Conservation (phyloP, 2,329 filamentous ascomycete species). For the Lecanoromycetidae sp. region DNA sequence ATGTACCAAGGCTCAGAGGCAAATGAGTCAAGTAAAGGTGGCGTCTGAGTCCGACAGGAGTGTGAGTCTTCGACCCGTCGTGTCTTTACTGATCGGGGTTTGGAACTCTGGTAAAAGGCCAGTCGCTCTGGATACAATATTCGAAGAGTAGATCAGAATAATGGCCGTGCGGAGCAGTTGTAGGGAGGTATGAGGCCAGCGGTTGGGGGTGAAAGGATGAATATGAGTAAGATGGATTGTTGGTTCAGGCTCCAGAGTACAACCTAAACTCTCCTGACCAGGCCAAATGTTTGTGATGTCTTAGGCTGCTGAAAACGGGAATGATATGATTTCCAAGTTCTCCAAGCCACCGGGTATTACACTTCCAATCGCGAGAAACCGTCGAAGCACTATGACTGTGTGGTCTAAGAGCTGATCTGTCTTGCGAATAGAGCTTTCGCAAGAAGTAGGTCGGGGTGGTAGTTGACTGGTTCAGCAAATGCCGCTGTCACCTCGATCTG, state of each 20-base stretch:
- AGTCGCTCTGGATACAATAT: no score
- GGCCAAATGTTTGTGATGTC: constrained; percentile 12
- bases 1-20: background rate
- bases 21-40: constrained; percentile 3
- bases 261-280: constrained; percentile 7
- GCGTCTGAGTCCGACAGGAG: background rate
- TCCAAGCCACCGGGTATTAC: constrained; percentile 9
- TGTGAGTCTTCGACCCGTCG: background rate
- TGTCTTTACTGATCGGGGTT: no score
- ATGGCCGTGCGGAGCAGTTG: no score
- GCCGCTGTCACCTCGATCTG: constrained; percentile 4
- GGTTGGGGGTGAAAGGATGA: background rate
- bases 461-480: constrained; percentile 6
- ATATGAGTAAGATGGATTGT: background rate
- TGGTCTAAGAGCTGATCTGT: constrained; percentile 7
- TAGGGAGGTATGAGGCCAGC: background rate
- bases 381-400: constrained; percentile 12
- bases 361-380: constrained; percentile 18
- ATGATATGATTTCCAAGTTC: background rate
- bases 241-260: constrained; percentile 8
- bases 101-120: no score
- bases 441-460: constrained; percentile 5
- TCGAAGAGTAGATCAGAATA: no score
- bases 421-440: constrained; percentile 7
- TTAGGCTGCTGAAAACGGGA: background rate